These are phyloP conservation scores for Cymodocea nodosa DNA, from an alignment of 116 monocot species.

Conservation along the genomic window DNA sequence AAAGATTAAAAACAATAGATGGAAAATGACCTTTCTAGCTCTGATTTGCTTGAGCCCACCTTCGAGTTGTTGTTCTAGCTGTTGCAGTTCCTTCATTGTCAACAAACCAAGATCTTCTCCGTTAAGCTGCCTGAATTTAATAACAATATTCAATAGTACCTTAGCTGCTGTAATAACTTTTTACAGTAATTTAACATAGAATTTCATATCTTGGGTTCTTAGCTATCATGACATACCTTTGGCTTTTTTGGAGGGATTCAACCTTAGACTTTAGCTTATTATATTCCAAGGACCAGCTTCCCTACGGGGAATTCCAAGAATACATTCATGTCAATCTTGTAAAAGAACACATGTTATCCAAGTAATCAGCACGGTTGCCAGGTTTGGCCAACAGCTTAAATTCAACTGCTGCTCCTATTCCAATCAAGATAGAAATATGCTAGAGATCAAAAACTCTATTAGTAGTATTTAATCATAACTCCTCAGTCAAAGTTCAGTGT, in stretches of 20 bases:
- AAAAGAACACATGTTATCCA: too few species aligned
- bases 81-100: slow-evolving; percentile 21
- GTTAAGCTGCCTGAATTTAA: slow-evolving; percentile 26
- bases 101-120: slow-evolving; percentile 39
- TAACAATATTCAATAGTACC: neutral
- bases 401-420: neutral
- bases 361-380: too few species aligned
- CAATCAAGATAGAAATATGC: neutral
- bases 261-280: slow-evolving; percentile 31
- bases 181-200: neutral
- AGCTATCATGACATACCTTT: slow-evolving; percentile 16
- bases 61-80: slow-evolving; percentile 27
- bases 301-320: slow-evolving; percentile 3
- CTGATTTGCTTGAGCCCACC: slow-evolving; percentile 24
- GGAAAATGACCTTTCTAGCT: slow-evolving; percentile 22
- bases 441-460: neutral
- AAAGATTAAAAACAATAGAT: too few species aligned
- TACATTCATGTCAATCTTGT: neutral
- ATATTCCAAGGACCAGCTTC: slow-evolving; percentile 25
- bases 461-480: neutral
- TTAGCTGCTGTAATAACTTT: neutral
- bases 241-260: slow-evolving; percentile 35
- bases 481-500: too few species aligned
- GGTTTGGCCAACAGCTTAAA: too few species aligned
- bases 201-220: neutral